Evolutionary conservation across 768 basidiomycete species (phyloP), one percentile per base, ranked within the genome.

Genomic region (Auriscalpium vulgare): DNA sequence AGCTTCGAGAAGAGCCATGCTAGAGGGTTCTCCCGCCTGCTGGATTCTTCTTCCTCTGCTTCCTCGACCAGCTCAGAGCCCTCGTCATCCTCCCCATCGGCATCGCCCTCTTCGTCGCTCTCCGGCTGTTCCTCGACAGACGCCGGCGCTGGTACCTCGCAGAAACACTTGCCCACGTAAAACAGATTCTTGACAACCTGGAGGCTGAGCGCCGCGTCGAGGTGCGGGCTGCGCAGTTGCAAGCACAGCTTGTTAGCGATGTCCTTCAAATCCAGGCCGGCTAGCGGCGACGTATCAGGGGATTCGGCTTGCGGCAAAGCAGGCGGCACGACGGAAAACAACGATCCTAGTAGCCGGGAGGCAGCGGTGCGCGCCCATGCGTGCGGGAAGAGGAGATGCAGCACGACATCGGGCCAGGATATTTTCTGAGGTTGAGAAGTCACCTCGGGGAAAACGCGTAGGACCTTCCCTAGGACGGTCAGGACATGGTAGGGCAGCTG

Each of bases 1-100:
- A 98, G 74, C 65, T 89, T 89, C 21, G 93, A 94, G 76, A 98
- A 97, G 37, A 99, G 71, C 94, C 95, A 98, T 0, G 90, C 81
- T 2, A 97, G 73, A 0, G 85, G 86, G 62, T 86, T 62, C 13
- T 61, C 56, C 14, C 5, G 60, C n/a, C 63, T 60, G 43, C 52
- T 50, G 49, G 55, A 58, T 37, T 61, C 59, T 23, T 58, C 52
- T 7, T 55, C 54, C 40, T 13, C 37, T 10, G 16, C 3, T 10
- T 53, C 60, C 46, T 53, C 59, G 29, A 29, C 29, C 5, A 4
- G 5, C 5, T 29, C 29, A 29, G 29, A 29, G 21, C 63, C 62
- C 1, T 62, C 67, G 6, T 66, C 66, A 17, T 62, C 65, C 14
- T 65, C 67, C 14, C 67, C 65, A 47, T 63, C 66, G 17, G 71